Percentiles rank a stretch among this genome's conserved stretches.
These are phyloP conservation scores for Rostrohypoxylon terebratum DNA, from an alignment of 495 filamentous ascomycete species.

Conservation along the genomic window DNA sequence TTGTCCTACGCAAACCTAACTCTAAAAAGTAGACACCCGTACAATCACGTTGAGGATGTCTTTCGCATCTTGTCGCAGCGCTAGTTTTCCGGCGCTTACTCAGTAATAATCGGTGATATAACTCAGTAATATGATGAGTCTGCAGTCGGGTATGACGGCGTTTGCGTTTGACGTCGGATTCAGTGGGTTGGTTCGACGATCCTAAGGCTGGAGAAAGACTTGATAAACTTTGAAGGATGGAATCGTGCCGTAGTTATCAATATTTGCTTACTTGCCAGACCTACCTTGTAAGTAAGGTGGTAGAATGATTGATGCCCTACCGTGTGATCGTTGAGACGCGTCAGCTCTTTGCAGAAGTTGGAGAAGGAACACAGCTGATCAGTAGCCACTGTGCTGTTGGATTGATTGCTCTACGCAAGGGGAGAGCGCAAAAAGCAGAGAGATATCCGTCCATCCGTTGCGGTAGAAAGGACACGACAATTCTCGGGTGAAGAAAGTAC, in stretches of 20 bases:
- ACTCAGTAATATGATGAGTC: conserved; percentile 1
- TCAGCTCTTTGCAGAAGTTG: conserved; percentile 31
- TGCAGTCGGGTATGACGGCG: neutral
- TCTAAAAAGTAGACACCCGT: neutral
- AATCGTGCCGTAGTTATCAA: conserved; percentile 8
- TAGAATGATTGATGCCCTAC: conserved; percentile 19
- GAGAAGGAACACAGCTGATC: conserved; percentile 33
- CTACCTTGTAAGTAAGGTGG: conserved; percentile 37
- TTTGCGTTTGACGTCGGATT: neutral
- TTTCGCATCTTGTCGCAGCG: neutral
- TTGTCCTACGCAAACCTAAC: conserved; percentile 17
- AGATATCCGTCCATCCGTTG: conserved; percentile 4
- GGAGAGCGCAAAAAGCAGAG: conserved; percentile 15
- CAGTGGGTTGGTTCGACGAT: neutral
- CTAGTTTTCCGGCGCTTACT: conserved; percentile 19
- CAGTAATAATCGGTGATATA: too few species aligned
- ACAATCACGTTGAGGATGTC: neutral
- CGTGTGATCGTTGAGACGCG: conserved; percentile 27
- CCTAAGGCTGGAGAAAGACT: neutral
- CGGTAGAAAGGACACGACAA: neutral
- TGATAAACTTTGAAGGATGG: neutral
- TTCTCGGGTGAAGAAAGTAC: neutral
- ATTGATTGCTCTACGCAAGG: conserved; percentile 40
- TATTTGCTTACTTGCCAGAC: conserved; percentile 11
- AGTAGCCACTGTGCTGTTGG: conserved; percentile 1